Base-by-base conservation (phyloP, 2,329 filamentous ascomycete species). In the Pochonia chlamydosporia region DNA sequence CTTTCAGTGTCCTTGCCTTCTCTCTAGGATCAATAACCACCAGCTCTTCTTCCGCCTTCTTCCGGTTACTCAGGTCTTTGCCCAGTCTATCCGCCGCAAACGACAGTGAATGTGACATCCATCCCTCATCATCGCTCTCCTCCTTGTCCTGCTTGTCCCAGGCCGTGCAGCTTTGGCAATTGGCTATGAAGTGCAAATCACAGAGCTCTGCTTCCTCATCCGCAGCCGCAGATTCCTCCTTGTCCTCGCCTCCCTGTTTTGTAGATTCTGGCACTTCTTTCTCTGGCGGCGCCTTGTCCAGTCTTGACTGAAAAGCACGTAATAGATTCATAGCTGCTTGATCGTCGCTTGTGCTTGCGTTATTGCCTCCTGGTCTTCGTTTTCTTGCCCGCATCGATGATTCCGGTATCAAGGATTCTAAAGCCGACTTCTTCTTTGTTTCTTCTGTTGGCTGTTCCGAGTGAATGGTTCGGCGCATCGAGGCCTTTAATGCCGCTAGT, bases 121-220 rank as follows among this genome's bases (percentile, higher is more conserved):
- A 97, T 7, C 82, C 84, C 42, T 79, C 74, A 42, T 81, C 81
- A 49, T 81, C 78, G 55, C 75, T 77, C 3, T 84, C 79, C 20
- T 76, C 72, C 11, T 74, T 72, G 3, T 74, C 79, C 35, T 73
- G 75, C 56, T 83, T 77, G 59, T 95, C 87, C 89, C 91, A 96
- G 0, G 85, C 80, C 49, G 81, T 82, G 65, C 93, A 97, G 39
- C 89, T 96, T 62, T 96, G 89, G 65, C 93, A 99, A 58, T 95
- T 88, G 42, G 87, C 87, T 53, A 99, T 95, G 65, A 97, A 99
- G 64, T 99, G 93, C 30, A 99, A 70, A 63, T 97, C 93, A 61
- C 93, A 99, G 4, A 95, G 74, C 43, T 77, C 77, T 3, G 82
- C 84, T 62, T 95, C 89, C 33, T 86, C 81, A 3, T 84, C 84